Percentiles rank a stretch among this genome's conserved stretches.
phyloP scores from a whole-genome alignment of 495 filamentous ascomycete species.

The Elasticomyces elasticus region DNA sequence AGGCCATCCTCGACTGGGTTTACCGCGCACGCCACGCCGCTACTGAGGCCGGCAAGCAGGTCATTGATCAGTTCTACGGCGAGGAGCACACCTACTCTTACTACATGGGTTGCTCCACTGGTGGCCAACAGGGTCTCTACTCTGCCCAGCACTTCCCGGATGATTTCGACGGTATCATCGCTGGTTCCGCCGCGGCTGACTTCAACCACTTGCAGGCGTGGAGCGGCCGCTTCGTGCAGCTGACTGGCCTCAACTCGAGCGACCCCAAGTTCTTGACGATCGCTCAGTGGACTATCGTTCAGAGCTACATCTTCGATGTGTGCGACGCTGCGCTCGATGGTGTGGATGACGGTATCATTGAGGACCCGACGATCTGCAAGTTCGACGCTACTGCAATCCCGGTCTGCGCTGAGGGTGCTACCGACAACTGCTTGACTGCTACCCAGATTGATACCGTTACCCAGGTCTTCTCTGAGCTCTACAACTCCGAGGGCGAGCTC shows the following conservation, averaged over 20 bases:
- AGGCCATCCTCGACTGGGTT: constrained; percentile 20
- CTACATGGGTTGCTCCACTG: constrained; percentile 48
- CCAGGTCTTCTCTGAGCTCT: constrained; percentile 12
- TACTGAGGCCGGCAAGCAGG: constrained; percentile 35
- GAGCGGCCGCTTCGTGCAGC: constrained; percentile 45
- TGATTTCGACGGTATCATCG: constrained; percentile 41
- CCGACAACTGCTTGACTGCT: constrained; percentile 22
- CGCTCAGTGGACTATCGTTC: constrained; percentile 22
- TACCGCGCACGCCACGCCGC: constrained; percentile 33
- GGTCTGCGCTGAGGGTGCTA: constrained; percentile 12
- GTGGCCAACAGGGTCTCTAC: constrained; percentile 46
- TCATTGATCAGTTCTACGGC: constrained; percentile 42
- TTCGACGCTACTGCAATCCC: constrained; percentile 17
- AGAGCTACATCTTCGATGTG: constrained; percentile 21
- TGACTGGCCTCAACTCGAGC: constrained; percentile 32
- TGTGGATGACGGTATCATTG: constrained; percentile 24
- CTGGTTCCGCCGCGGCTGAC: constrained; percentile 28
- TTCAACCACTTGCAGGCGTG: constrained; percentile 45
- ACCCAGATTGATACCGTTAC: constrained; percentile 14
- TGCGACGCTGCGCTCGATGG: constrained; percentile 23
- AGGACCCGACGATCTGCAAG: constrained; percentile 26
- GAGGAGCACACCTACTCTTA: constrained; percentile 40
- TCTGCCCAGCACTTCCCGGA: constrained; percentile 41
- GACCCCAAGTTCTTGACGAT: constrained; percentile 24
- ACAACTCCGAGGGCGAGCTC: constrained; percentile 19